Percentiles rank a stretch among this genome's conserved stretches.
Evolutionary conservation across 352 stramenopile genomes (phyloP).

Genomic region (Phytophthora europaea): DNA sequence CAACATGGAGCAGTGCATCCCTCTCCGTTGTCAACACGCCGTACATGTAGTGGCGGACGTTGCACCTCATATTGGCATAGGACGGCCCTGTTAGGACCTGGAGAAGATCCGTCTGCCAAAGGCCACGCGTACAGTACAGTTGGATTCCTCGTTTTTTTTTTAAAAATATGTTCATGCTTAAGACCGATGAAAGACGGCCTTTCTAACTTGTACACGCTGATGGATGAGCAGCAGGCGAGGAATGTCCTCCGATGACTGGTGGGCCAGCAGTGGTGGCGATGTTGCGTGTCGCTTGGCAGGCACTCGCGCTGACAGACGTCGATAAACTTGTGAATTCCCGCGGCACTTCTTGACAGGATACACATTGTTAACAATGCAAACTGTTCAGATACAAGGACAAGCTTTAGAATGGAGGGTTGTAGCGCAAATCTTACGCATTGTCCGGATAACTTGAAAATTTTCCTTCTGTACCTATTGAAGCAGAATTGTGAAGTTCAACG

Average conservation of each 20-base stretch:
- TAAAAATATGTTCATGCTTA: no score
- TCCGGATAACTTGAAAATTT: neutral
- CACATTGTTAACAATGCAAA: neutral
- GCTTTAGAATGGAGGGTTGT: neutral
- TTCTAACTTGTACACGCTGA: no score
- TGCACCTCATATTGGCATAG: neutral
- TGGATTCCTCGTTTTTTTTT: no score
- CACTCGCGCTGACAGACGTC: neutral
- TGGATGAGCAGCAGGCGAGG: no score
- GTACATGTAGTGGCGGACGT: neutral
- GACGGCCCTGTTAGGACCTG: no score
- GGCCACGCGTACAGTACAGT: no score
- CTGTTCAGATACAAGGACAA: neutral
- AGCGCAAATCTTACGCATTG: neutral
- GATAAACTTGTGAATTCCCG: neutral
- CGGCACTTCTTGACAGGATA: neutral
- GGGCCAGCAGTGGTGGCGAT: no score
- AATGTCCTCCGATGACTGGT: no score
- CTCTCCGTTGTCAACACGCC: neutral
- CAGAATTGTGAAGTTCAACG: no score
- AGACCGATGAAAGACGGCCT: no score
- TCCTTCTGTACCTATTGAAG: neutral
- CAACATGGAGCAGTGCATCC: neutral
- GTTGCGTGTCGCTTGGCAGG: no score
- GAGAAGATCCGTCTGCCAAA: neutral